Percentiles rank a stretch among this genome's conserved stretches.
Conservation (phyloP, 2,329 filamentous ascomycete genomes). For the Pyrenophora graminea region DNA sequence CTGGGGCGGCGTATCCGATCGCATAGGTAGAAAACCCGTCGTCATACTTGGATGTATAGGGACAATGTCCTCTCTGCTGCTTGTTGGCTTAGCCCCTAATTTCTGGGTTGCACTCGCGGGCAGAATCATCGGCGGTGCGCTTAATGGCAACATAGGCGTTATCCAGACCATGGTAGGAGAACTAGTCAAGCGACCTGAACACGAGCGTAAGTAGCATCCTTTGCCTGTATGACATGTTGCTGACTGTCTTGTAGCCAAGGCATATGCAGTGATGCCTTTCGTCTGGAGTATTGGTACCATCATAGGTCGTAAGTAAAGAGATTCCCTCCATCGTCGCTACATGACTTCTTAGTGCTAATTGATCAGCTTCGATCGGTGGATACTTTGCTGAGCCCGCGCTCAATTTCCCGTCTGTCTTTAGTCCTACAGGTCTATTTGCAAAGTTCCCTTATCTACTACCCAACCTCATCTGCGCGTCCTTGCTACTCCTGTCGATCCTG, state of each 20-base stretch:
- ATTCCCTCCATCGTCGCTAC: background rate
- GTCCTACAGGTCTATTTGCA: constrained; percentile 70
- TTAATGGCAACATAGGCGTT: constrained; percentile 81
- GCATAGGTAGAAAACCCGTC: constrained; percentile 48
- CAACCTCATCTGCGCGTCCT: constrained; percentile 78
- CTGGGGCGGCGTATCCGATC: constrained; percentile 48
- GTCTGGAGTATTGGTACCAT: constrained; percentile 86
- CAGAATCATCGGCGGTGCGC: constrained; percentile 74
- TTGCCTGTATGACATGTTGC: constrained; percentile 49
- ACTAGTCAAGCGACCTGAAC: constrained; percentile 78
- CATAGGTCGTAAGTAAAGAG: constrained; percentile 61
- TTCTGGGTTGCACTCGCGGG: constrained; percentile 83
- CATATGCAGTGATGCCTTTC: constrained; percentile 91
- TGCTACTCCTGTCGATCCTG: constrained; percentile 78
- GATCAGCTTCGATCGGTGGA: constrained; percentile 74
- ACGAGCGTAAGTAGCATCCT: constrained; percentile 69
- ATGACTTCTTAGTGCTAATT: constrained; percentile 23
- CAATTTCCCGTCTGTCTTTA: constrained; percentile 73
- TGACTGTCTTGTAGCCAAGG: constrained; percentile 73
- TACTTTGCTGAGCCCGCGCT: constrained; percentile 78
- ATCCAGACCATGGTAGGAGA: constrained; percentile 92
- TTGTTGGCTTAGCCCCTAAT: constrained; percentile 81
- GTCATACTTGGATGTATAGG: constrained; percentile 64
- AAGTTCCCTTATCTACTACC: constrained; percentile 85
- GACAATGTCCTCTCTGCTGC: constrained; percentile 79